Evolutionary conservation across 371 early-diverging fungal species (phyloP), one percentile per base, ranked within the genome.

Genomic region (Mucor mucedo): DNA sequence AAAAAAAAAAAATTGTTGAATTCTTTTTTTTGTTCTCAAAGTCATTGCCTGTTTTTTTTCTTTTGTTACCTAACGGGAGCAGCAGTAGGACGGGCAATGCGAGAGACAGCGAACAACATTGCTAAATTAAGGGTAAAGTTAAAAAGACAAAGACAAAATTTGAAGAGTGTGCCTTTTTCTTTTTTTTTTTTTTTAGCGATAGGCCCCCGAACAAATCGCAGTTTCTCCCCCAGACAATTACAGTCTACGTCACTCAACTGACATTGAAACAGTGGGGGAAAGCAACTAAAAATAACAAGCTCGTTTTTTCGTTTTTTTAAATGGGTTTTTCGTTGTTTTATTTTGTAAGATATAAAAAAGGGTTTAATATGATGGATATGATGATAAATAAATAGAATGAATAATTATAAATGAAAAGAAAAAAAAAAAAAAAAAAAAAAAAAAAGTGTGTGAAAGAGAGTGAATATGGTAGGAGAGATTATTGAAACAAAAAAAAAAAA

Each of bases 41-140:
- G 4, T 35, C 35, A 6, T 35, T 9, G 3, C 1, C 30, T 39
- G 0, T 60, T 29, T 27, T n/a, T 10, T 39, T 28, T 29, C 0
- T 49, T 11, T 48, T 39, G 8, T 49, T 66, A 73, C 73, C 70
- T 73, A 55, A 65, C 67, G 32, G 74, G 68, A 59, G 68, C 64
- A 67, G 68, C 68, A 33, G 68, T 52, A 64, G 74, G 73, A 62
- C 74, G 74, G 58, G 68, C 73, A 69, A 72, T 66, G 70, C 73
- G 73, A 67, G 73, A 67, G 61, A 66, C 70, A 58, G 73, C 60
- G 73, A 61, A 73, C 62, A 73, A 63, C 67, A 66, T 71, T 58
- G 55, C 63, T 50, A 50, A 50, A 50, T 50, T 50, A 50, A 50
- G 50, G 28, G 50, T 47, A 30, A 50, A 30, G 50, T 50, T 50